These are phyloP conservation scores for Aspergillus heteromorphus DNA, from an alignment of 495 filamentous ascomycete genomes.

Conservation along the genomic window DNA sequence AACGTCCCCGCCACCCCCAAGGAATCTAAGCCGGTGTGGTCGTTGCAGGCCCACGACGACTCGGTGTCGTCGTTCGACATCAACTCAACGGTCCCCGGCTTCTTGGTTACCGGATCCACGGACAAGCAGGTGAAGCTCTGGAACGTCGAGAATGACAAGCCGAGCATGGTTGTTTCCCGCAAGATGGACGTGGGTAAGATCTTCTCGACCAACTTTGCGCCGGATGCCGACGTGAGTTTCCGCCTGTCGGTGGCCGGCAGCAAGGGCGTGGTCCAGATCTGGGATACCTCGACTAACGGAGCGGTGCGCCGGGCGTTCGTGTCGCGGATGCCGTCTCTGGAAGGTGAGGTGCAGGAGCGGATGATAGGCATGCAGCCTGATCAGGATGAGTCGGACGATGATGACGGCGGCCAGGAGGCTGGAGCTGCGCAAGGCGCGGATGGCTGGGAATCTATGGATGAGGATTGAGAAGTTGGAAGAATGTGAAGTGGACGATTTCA, in stretches of 20 bases:
- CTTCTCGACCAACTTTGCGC: conserved; percentile 84
- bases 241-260: conserved; percentile 88
- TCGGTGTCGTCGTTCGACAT: conserved; percentile 94
- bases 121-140: conserved; percentile 96
- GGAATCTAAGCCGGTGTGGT: conserved; percentile 81
- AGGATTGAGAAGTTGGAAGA: conserved; percentile 44
- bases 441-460: conserved; percentile 90
- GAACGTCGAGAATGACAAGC: conserved; percentile 72
- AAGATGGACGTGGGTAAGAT: conserved; percentile 92
- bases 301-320: conserved; percentile 87
- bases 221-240: conserved; percentile 85
- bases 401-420: conserved; percentile 48
- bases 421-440: conserved; percentile 45
- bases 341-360: conserved; percentile 68
- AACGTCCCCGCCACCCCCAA: conserved; percentile 62
- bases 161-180: conserved; percentile 83
- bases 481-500: background rate
- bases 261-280: conserved; percentile 88
- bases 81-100: conserved; percentile 82
- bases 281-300: conserved; percentile 93
- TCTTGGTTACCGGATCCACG: conserved; percentile 83
- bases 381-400: conserved; percentile 60
- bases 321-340: conserved; percentile 53
- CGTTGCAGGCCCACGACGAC: conserved; percentile 89
- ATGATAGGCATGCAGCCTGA: conserved; percentile 64